Conservation (phyloP, 805 yeast genomes). For the Debaryomyces castellii region DNA sequence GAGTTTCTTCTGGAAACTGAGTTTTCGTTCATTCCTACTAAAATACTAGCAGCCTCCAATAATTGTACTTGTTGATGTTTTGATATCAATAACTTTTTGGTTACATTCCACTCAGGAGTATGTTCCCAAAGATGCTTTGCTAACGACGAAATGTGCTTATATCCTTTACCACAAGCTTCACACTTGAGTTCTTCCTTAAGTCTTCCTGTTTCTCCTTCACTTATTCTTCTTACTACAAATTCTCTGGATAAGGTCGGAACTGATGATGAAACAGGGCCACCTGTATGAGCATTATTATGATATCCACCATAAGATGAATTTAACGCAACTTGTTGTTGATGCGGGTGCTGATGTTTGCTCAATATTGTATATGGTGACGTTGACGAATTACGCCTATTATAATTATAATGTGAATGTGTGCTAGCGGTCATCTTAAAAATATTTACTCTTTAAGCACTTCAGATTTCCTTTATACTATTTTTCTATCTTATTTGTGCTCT, state of each 20-base stretch:
- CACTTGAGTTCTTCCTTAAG: constrained; percentile 81
- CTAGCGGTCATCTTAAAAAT: constrained; percentile 6
- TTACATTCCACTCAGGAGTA: constrained; percentile 91
- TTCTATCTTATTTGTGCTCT: background rate
- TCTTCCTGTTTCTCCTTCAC: constrained; percentile 85
- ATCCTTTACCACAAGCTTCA: constrained; percentile 90
- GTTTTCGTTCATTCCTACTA: constrained; percentile 68
- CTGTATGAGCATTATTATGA: constrained; percentile 6
- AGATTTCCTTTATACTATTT: background rate
- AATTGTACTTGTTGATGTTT: constrained; percentile 87
- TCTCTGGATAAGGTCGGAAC: constrained; percentile 56
- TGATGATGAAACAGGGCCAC: constrained; percentile 22
- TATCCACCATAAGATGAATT: constrained; percentile 2
- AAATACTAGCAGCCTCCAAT: constrained; percentile 72
- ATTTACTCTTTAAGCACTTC: background rate
- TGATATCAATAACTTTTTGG: constrained; percentile 76
- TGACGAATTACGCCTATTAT: constrained; percentile 29
- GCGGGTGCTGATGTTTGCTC: constrained; percentile 16
- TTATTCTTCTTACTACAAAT: constrained; percentile 77
- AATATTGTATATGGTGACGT: constrained; percentile 31
- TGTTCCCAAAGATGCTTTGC: constrained; percentile 93
- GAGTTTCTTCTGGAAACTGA: constrained; percentile 8
- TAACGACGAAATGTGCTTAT: constrained; percentile 82
- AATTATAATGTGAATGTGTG: constrained; percentile 20
- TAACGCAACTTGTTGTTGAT: constrained; percentile 5